A percentile compares a stretch with the other conserved stretches of the same genome.
Evolutionary conservation across 1,284 basidiomycete genomes (phyloP).

Genomic region (Ceratobasidium sp.): DNA sequence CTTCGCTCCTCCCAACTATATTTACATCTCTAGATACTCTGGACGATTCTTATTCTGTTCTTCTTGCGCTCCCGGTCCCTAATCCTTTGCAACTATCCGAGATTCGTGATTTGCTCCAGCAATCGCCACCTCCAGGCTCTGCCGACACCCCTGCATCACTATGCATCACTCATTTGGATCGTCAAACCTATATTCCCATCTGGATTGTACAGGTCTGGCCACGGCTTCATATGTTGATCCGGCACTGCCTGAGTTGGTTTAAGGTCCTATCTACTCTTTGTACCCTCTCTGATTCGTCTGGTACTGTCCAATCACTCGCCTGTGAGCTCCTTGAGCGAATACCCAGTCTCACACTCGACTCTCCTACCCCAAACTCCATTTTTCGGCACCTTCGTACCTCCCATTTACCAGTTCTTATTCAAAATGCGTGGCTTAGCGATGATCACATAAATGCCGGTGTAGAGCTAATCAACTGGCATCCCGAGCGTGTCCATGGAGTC

Average conservation of each 20-base stretch:
- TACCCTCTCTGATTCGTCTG: not conserved
- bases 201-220: constrained; percentile 17
- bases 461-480: constrained; percentile 7
- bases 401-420: constrained; percentile 1
- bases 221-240: constrained; percentile 4
- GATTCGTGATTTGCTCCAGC: not conserved
- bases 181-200: not conserved
- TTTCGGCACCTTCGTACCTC: constrained; percentile 14
- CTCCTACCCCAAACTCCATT: not conserved
- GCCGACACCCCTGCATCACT: not conserved
- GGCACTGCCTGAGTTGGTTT: not conserved
- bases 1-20: not conserved
- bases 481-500: not conserved
- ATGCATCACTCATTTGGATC: not conserved
- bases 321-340: not conserved
- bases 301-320: not conserved
- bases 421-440: constrained; percentile 6
- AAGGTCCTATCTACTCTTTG: not conserved
- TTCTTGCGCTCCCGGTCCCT: constrained; percentile 8
- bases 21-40: constrained; percentile 1
- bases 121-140: not conserved
- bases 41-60: not conserved
- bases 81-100: constrained; percentile 5
- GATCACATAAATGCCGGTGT: constrained; percentile 13
- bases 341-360: not conserved